Conservation (phyloP, 495 filamentous ascomycete species). For the Xylaria castorea region DNA sequence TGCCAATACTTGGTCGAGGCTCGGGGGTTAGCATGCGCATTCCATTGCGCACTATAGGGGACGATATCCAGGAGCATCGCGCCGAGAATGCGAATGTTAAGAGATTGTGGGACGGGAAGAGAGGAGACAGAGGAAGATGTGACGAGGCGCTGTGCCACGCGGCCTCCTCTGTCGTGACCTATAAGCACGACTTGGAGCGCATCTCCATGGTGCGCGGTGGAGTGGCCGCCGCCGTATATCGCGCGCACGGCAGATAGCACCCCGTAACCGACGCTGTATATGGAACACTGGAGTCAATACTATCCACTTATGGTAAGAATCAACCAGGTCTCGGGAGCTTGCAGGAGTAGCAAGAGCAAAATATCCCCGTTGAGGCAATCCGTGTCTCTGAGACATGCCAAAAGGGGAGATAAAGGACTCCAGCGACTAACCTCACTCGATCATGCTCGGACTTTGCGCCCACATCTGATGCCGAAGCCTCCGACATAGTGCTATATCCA, state of each 20-base stretch:
- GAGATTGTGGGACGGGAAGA: conserved; percentile 6
- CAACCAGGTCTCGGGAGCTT: not conserved
- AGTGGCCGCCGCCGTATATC: not conserved
- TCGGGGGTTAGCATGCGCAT: conserved; percentile 35
- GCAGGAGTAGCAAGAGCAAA: not conserved
- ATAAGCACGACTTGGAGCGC: conserved; percentile 39
- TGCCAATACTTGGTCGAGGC: conserved; percentile 50
- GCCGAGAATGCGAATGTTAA: conserved; percentile 37
- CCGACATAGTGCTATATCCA: conserved; percentile 46
- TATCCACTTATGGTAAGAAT: not conserved
- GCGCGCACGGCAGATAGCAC: conserved; percentile 1
- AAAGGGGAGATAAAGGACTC: not conserved
- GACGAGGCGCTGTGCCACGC: conserved; percentile 54
- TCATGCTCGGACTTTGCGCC: conserved; percentile 40
- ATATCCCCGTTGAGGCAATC: not conserved
- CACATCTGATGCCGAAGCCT: conserved; percentile 1
- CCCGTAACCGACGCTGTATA: not conserved
- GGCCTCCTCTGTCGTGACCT: conserved; percentile 58
- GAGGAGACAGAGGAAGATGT: conserved; percentile 32
- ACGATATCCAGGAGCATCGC: conserved; percentile 55
- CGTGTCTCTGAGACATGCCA: not conserved
- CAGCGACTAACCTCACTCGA: not conserved
- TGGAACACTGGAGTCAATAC: not conserved
- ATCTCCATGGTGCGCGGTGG: not conserved
- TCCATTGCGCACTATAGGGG: conserved; percentile 53